Conservation (phyloP, 78 protist species). For the Speleostelium caveatum region DNA sequence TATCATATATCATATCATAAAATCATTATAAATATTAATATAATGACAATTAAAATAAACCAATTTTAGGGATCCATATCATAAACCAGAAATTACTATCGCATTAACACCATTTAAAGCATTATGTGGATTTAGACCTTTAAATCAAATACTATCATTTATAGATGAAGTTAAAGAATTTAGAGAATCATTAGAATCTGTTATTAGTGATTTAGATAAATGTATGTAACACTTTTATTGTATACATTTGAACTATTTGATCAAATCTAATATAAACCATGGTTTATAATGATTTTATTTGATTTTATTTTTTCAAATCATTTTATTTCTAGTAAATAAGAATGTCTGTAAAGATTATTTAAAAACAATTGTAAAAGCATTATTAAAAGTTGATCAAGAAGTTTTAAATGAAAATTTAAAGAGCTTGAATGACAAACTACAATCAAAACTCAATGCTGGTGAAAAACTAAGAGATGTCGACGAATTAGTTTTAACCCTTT, state of each 20-base stretch:
- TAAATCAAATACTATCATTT: slow-evolving; percentile 69
- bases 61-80: slow-evolving; percentile 92
- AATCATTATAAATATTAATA: too few species aligned
- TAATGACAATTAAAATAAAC: neutral
- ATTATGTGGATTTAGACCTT: slow-evolving; percentile 92
- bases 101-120: slow-evolving; percentile 94
- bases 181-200: neutral
- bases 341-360: slow-evolving; percentile 33
- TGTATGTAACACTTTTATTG: neutral
- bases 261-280: neutral
- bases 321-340: neutral
- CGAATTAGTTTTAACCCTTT: slow-evolving; percentile 20
- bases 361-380: slow-evolving; percentile 21
- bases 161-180: slow-evolving; percentile 63
- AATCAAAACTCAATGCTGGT: neutral
- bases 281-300: neutral
- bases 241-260: neutral
- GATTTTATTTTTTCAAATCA: neutral
- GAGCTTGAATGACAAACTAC: slow-evolving; percentile 12
- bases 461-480: slow-evolving; percentile 1
- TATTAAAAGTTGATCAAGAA: slow-evolving; percentile 23
- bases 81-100: slow-evolving; percentile 97
- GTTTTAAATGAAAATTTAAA: slow-evolving; percentile 13
- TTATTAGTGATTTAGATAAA: neutral
- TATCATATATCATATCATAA: too few species aligned